A percentile compares a stretch with the other conserved stretches of the same genome.
Conservation (phyloP, 2,329 filamentous ascomycete species). For the Penicillium thymicola region DNA sequence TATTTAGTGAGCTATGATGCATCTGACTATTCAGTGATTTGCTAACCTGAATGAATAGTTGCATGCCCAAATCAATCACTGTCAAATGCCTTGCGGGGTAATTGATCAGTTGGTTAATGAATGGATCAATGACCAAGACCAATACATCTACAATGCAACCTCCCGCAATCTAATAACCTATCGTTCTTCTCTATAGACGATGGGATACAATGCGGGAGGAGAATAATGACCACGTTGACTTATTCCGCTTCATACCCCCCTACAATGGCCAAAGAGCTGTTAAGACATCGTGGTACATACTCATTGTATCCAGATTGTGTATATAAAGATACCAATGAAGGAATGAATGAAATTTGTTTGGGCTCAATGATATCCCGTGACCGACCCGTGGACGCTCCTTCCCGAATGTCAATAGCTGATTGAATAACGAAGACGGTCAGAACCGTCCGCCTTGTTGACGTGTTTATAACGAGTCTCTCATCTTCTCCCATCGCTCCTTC, state of each 20-base stretch:
- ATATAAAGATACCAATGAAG: constrained; percentile 1
- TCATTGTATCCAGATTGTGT: constrained; percentile 20
- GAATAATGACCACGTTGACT: constrained; percentile 43
- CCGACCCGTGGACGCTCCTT: neutral
- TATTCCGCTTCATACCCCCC: constrained; percentile 42
- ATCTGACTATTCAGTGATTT: neutral
- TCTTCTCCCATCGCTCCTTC: constrained; percentile 21
- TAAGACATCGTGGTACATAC: constrained; percentile 43
- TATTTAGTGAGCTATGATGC: constrained; percentile 63
- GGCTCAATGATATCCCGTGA: neutral
- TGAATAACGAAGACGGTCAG: neutral
- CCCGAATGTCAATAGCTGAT: neutral
- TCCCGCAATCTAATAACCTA: constrained; percentile 72
- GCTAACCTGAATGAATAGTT: constrained; percentile 43
- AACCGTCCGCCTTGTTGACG: neutral
- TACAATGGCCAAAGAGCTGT: constrained; percentile 37
- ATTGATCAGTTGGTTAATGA: constrained; percentile 14
- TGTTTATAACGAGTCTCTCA: neutral
- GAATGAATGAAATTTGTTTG: neutral
- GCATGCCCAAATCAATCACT: constrained; percentile 68
- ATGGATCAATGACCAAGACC: neutral
- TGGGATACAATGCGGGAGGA: constrained; percentile 72
- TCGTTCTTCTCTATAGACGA: constrained; percentile 49
- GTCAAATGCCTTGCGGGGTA: constrained; percentile 54
- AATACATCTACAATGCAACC: constrained; percentile 25